phyloP scores from a whole-genome alignment of 768 basidiomycete species.

The Suillus subaureus region DNA sequence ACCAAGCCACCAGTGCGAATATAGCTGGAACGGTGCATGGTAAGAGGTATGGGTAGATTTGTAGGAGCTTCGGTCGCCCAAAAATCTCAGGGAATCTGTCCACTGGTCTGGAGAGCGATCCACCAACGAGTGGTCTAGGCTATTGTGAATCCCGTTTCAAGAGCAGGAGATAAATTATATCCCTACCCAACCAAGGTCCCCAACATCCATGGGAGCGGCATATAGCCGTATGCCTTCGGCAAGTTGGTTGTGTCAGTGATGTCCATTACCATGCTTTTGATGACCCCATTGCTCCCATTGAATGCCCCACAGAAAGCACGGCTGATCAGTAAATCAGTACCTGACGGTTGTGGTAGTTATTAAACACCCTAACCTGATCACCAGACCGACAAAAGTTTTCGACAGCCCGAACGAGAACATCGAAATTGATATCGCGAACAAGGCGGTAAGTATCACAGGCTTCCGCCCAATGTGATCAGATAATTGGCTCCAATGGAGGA shows the following conservation, averaged over 20 bases:
- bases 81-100: slow-evolving; percentile 63
- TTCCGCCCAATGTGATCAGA: slow-evolving; percentile 46
- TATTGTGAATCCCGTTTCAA: not conserved
- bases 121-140: slow-evolving; percentile 63
- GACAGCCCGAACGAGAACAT: slow-evolving; percentile 46
- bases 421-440: slow-evolving; percentile 40
- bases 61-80: slow-evolving; percentile 53
- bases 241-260: slow-evolving; percentile 27
- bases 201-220: slow-evolving; percentile 48
- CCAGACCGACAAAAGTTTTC: slow-evolving; percentile 39
- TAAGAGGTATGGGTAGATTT: slow-evolving; percentile 65
- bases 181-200: slow-evolving; percentile 42
- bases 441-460: slow-evolving; percentile 41
- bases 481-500: slow-evolving; percentile 45
- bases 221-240: slow-evolving; percentile 50
- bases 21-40: slow-evolving; percentile 64
- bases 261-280: slow-evolving; percentile 44
- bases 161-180: not conserved
- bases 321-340: slow-evolving; percentile 19
- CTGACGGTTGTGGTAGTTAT: not conserved
- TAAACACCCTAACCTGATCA: slow-evolving; percentile 31
- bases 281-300: slow-evolving; percentile 51
- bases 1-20: slow-evolving; percentile 50
- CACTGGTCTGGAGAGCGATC: slow-evolving; percentile 58
- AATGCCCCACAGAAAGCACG: slow-evolving; percentile 44